These are phyloP conservation scores for Lagerstroemia speciosa DNA, from an alignment of 345 rosid species.

Conservation along the genomic window DNA sequence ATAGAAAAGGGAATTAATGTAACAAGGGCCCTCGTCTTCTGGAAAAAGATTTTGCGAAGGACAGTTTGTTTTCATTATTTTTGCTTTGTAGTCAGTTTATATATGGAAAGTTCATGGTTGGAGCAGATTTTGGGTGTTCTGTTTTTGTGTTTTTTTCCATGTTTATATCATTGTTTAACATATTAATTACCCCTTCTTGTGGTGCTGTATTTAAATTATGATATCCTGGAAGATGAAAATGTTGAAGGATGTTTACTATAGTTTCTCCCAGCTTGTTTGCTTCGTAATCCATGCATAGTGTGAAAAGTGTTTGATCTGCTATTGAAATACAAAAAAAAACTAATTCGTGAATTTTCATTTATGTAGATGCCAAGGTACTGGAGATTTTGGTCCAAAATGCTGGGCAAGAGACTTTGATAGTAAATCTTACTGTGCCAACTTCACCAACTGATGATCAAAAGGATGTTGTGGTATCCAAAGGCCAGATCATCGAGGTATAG, in stretches of 20 bases:
- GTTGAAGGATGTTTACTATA: background rate
- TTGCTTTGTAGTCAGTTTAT: background rate
- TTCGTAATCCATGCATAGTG: background rate
- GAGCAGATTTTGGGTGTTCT: background rate
- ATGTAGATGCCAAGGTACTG: constrained; percentile 27
- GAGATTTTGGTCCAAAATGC: constrained; percentile 51
- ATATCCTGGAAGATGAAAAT: background rate
- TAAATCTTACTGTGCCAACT: constrained; percentile 17
- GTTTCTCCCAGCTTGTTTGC: background rate
- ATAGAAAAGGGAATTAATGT: too few species aligned
- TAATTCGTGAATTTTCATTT: constrained; percentile 13
- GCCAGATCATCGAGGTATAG: constrained; percentile 32
- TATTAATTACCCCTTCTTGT: background rate
- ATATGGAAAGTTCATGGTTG: background rate
- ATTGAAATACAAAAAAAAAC: background rate
- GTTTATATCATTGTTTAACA: background rate
- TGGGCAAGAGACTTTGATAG: constrained; percentile 41
- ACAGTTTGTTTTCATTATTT: background rate
- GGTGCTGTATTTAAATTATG: background rate
- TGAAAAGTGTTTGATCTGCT: background rate
- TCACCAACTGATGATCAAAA: constrained; percentile 9
- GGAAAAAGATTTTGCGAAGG: background rate
- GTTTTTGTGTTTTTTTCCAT: background rate
- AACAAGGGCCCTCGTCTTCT: too few species aligned
- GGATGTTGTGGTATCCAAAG: constrained; percentile 27